Base-by-base conservation (phyloP, 2,329 filamentous ascomycete genomes). In the Didymella glomerata region DNA sequence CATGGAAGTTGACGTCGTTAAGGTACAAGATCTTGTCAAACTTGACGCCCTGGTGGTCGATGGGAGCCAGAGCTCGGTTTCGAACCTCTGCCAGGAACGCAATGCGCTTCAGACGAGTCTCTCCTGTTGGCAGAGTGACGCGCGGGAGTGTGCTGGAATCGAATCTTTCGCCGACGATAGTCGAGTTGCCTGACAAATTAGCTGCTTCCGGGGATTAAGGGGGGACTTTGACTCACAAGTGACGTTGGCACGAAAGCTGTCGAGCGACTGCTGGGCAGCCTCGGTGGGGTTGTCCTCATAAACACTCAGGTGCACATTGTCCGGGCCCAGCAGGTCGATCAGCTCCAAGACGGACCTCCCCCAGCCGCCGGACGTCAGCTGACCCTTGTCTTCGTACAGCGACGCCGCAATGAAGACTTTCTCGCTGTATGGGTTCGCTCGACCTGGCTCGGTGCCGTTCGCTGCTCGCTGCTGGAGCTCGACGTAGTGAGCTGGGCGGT, bases 331-430 rank as follows among this genome's bases (percentile, higher is more conserved):
- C 28, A 90, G 72, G 48, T 90, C 80, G 30, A 92, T 83, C 53
- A 93, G 76, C 20, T 86, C 78, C 40, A 88, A 70, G 0, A 93
- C 71, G 24, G 83, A 81, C 59, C 82, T 72, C 0, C 87, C 89
- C 90, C 90, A 93, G 27, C 80, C 78, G 1, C 89, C 89, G 7
- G 81, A 77, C 0, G 88, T 84, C 20, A 92, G 77, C 2, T 82
- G 78, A 1, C 88, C 88, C 7, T 80, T 79, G 20, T 81, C 79
- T 68, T 92, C 89, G 66, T 90, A 89, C 53, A 93, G 81, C 68
- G 88, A 90, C 16, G 89, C 86, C 1, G 88, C 88, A 50, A 93
- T 90, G 69, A 90, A 92, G n/a, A 92, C 80, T 68, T 87, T 89
- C 72, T 92, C 88, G 48, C 85, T 80, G 53, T 80, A 75, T 1